Percentiles rank a stretch among this genome's conserved stretches.
phyloP scores from a whole-genome alignment of 2,329 filamentous ascomycete species.

The Trichoderma harzianum region DNA sequence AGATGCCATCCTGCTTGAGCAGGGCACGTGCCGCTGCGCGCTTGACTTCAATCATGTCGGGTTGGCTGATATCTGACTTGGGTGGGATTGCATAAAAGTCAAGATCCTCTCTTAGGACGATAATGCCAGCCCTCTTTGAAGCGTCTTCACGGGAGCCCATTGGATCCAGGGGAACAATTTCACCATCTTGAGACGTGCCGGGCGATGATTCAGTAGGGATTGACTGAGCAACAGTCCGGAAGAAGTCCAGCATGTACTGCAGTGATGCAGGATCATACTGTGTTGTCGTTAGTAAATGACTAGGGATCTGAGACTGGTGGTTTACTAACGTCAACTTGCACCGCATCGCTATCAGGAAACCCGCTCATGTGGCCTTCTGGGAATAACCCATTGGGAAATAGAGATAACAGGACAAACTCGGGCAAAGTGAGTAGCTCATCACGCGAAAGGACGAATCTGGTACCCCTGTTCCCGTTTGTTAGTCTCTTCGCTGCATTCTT shows the following conservation, averaged over 20 bases:
- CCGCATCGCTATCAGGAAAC: constrained; percentile 88
- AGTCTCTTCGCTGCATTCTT: constrained; percentile 20
- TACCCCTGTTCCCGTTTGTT: constrained; percentile 61
- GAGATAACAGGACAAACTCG: constrained; percentile 94
- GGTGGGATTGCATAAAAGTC: constrained; percentile 98
- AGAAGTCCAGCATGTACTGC: constrained; percentile 99
- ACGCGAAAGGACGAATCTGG: constrained; percentile 86
- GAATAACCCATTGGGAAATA: constrained; percentile 97
- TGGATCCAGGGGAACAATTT: constrained; percentile 66
- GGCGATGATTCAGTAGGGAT: constrained; percentile 75
- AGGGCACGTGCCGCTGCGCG: constrained; percentile 84
- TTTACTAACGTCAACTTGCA: constrained; percentile 91
- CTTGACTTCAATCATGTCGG: constrained; percentile 95
- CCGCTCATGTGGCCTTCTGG: constrained; percentile 94
- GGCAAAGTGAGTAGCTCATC: constrained; percentile 94
- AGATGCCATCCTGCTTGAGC: constrained; percentile 87
- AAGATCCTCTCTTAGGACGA: constrained; percentile 90
- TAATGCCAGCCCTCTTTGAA: constrained; percentile 91
- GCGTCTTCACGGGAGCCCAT: constrained; percentile 68
- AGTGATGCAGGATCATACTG: constrained; percentile 96
- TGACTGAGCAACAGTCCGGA: constrained; percentile 92
- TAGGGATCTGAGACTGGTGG: not conserved
- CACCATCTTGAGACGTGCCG: constrained; percentile 59
- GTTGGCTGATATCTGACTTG: constrained; percentile 73
- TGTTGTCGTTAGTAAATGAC: constrained; percentile 1